These are phyloP conservation scores for Spizellomyces sp. DNA, from an alignment of 192 early-diverging fungal species.

Conservation along the genomic window DNA sequence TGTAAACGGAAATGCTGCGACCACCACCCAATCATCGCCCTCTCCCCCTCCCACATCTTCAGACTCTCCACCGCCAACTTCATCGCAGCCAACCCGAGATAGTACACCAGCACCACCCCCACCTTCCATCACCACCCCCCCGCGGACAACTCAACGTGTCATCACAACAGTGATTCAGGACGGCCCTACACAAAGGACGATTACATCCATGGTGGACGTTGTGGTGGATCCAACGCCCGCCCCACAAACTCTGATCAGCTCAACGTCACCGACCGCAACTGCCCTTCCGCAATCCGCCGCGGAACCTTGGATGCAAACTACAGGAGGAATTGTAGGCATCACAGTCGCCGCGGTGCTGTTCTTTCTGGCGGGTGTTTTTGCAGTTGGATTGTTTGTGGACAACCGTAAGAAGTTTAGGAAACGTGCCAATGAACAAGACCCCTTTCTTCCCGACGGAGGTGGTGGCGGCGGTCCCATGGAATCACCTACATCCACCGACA, in stretches of 20 bases:
- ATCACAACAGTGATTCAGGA: neutral
- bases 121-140: neutral
- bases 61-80: neutral
- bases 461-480: neutral
- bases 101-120: neutral
- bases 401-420: neutral
- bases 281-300: neutral
- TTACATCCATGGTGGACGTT: neutral
- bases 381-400: neutral
- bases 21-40: too few relatives aligned
- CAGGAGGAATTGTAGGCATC: neutral
- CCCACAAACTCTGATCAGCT: neutral
- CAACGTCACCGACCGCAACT: neutral
- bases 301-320: neutral
- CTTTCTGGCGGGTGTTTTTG: neutral
- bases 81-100: neutral
- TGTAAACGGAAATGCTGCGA: too few relatives aligned
- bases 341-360: neutral
- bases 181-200: neutral
- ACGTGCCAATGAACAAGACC: neutral
- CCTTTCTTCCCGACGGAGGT: neutral
- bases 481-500: too few relatives aligned
- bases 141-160: neutral
- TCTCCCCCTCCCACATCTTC: too few relatives aligned
- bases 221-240: neutral